These are phyloP conservation scores for Bromus sterilis DNA, from an alignment of 176 grass and related monocot genomes.

Conservation along the genomic window DNA sequence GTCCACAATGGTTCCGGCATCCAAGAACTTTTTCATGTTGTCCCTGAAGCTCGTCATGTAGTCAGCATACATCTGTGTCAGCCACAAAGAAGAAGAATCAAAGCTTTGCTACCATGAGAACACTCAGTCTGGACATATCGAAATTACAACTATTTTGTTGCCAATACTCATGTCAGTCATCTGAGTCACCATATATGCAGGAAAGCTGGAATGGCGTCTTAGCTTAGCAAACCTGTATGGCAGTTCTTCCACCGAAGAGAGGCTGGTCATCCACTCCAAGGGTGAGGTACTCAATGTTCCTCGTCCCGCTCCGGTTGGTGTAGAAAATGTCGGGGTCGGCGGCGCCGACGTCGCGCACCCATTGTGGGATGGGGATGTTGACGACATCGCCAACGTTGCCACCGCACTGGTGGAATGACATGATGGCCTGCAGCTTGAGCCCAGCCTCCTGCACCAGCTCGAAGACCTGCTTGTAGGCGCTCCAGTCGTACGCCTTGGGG, in stretches of 20 bases:
- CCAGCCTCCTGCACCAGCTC: conserved; percentile 58
- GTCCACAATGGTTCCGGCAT: conserved; percentile 54
- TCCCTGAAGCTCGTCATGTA: conserved; percentile 88
- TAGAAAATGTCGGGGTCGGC: conserved; percentile 59
- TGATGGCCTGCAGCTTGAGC: conserved; percentile 81
- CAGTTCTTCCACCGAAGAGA: conserved; percentile 61
- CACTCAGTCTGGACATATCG: not conserved
- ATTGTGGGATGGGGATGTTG: conserved; percentile 58
- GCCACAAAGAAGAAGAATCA: not conserved
- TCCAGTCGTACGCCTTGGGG: conserved; percentile 54
- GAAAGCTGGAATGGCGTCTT: not conserved
- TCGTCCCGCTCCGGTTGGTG: conserved; percentile 42
- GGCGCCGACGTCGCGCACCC: conserved; percentile 42
- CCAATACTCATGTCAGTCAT: not conserved
- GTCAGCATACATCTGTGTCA: conserved; percentile 72
- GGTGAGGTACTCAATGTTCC: conserved; percentile 77
- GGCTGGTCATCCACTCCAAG: conserved; percentile 75
- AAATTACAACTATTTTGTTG: not conserved
- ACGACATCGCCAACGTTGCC: conserved; percentile 70
- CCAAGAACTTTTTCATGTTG: conserved; percentile 68
- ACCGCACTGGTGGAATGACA: conserved; percentile 89
- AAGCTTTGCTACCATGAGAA: not conserved
- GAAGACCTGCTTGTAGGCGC: conserved; percentile 65
- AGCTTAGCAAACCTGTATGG: conserved; percentile 52
- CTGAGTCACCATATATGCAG: not conserved